Evolutionary conservation across 805 yeast genomes (phyloP), one percentile per base, ranked within the genome.

Genomic region (Ogataea pignaliae): DNA sequence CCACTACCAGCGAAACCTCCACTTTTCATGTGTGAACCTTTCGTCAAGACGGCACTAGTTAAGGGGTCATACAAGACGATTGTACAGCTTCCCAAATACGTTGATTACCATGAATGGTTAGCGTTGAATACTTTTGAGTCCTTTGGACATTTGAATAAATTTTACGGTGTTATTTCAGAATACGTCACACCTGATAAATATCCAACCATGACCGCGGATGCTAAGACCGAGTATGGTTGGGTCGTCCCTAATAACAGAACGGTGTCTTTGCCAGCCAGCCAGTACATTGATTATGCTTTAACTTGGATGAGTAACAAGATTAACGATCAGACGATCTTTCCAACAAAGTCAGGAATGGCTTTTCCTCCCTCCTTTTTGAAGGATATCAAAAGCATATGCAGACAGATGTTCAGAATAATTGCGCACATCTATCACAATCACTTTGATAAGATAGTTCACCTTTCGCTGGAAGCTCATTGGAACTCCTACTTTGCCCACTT

Each of bases 31-130:
- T 83, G 93, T 59, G 96, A 90, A 55, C 98, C 97, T 12, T 93
- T 86, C 63, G 93, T 90, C 5, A 83, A 90, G 49, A 88, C 97
- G 0, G 95, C 98, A 0, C 70, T 93, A 31, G 99, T 95, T 15
- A 93, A 91, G 60, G 99, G 99, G 14, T 86, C 96, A 0, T 93
- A 89, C 70, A 89, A 87, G 59, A 90, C 99, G 1, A 93, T 93
- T 52, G 97, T 93, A 1, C 96, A 88, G 59, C 71, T 88, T 17
- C 99, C 99, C 15, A 88, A 88, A 60, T 91, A 91, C 60, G 97
- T 95, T 11, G 98, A 93, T 58, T 75, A 79, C 47, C 87, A 89
- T 43, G 99, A 93, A 63, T 93, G 99, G 99, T 72, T 93, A 14
- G 97, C 98, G 1, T 75, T 93, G 44, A 93, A 89, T 62, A 81